These are phyloP conservation scores for Calonectria pseudoreteaudii DNA, from an alignment of 2,329 filamentous ascomycete genomes.

Conservation along the genomic window DNA sequence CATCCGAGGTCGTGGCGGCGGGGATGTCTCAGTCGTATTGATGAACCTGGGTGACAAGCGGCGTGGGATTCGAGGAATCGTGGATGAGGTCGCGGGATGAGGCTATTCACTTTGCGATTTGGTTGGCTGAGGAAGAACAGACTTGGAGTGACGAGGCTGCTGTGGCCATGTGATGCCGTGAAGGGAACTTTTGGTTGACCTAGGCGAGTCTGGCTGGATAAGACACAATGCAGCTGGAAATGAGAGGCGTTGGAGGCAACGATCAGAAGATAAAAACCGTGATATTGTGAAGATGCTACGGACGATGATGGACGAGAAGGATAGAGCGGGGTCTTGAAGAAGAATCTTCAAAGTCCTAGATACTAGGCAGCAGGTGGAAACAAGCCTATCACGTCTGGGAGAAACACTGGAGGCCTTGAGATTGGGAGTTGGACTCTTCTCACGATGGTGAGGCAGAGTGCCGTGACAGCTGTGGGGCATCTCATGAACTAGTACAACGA, in stretches of 20 bases:
- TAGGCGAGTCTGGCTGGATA: neutral
- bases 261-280: neutral
- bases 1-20: constrained; percentile 10
- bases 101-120: neutral
- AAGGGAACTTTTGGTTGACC: neutral
- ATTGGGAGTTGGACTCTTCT: neutral
- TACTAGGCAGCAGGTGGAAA: constrained; percentile 29
- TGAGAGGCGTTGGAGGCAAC: neutral
- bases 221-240: neutral
- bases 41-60: neutral
- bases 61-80: neutral
- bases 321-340: neutral
- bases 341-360: neutral
- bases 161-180: neutral
- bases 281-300: constrained; percentile 4
- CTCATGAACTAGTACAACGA: constrained; percentile 15
- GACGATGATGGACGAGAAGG: neutral
- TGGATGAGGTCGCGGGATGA: neutral
- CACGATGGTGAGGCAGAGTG: constrained; percentile 14
- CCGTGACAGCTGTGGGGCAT: constrained; percentile 35
- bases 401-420: constrained; percentile 31
- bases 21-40: constrained; percentile 21
- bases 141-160: neutral
- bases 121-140: neutral
- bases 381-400: constrained; percentile 33